Evolutionary conservation across 1,284 basidiomycete species (phyloP).

Genomic region (Flammula alnicola): DNA sequence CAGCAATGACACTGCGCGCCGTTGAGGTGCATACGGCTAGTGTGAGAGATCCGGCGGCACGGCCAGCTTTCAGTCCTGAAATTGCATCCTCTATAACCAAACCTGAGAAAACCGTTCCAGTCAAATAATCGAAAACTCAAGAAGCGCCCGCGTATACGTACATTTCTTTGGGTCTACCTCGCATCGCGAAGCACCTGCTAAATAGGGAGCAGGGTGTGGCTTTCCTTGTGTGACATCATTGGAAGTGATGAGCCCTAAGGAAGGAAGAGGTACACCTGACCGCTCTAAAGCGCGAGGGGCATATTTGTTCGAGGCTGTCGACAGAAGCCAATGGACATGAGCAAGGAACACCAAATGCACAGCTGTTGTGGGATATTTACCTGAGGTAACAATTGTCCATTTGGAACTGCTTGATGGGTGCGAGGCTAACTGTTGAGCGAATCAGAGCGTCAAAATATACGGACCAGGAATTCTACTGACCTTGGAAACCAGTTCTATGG

Average conservation of each 20-base stretch:
- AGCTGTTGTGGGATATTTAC: conserved; percentile 42
- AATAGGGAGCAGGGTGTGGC: conserved; percentile 83
- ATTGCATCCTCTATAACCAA: conserved; percentile 88
- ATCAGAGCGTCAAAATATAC: neutral
- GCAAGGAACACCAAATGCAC: neutral
- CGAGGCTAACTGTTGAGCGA: conserved; percentile 14
- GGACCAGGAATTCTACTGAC: conserved; percentile 33
- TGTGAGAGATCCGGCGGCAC: conserved; percentile 73
- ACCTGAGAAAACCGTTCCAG: conserved; percentile 53
- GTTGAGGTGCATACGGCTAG: conserved; percentile 87
- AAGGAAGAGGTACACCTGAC: conserved; percentile 61
- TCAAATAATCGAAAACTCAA: too few relatives aligned
- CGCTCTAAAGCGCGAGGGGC: conserved; percentile 64
- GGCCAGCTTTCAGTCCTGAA: conserved; percentile 74
- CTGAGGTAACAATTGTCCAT: conserved; percentile 82
- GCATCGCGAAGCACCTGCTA: conserved; percentile 61
- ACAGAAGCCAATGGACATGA: neutral
- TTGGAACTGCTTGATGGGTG: conserved; percentile 19
- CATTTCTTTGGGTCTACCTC: conserved; percentile 56
- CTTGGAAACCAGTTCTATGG: conserved; percentile 50
- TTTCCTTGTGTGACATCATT: conserved; percentile 79
- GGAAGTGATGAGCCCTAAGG: conserved; percentile 67
- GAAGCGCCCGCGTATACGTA: conserved; percentile 32
- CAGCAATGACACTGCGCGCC: conserved; percentile 52
- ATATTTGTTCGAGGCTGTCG: conserved; percentile 71